phyloP scores from a whole-genome alignment of 441 rosid genomes.

The Jatropha podagrica region DNA sequence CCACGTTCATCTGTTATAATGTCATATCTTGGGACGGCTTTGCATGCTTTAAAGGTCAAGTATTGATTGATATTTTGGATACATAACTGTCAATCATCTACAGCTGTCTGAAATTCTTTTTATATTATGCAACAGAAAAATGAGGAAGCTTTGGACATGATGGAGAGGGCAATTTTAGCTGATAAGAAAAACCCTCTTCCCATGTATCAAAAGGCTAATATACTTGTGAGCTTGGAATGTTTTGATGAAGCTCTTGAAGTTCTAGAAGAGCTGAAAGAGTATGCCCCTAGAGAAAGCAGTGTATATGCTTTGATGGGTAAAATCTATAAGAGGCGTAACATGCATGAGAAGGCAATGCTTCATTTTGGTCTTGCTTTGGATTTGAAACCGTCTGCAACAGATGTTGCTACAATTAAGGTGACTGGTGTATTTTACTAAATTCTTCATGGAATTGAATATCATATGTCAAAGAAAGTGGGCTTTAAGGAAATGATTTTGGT shows the following conservation, averaged over 20 bases:
- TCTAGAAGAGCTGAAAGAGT: conserved; percentile 93
- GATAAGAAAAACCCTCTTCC: conserved; percentile 97
- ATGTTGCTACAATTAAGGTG: conserved; percentile 92
- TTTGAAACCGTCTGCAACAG: conserved; percentile 93
- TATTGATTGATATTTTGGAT: conserved; percentile 4
- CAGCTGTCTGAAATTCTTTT: conserved; percentile 11
- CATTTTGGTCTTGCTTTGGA: conserved; percentile 96
- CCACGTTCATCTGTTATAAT: conserved; percentile 89
- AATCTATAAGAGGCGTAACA: conserved; percentile 67
- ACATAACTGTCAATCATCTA: background rate
- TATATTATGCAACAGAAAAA: conserved; percentile 60
- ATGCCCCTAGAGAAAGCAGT: conserved; percentile 90
- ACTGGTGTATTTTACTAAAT: conserved; percentile 5
- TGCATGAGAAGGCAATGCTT: conserved; percentile 91
- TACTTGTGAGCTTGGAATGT: conserved; percentile 74
- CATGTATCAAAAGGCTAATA: conserved; percentile 96
- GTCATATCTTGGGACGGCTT: conserved; percentile 91
- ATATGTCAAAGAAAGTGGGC: background rate
- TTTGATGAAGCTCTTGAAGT: conserved; percentile 86
- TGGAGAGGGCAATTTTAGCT: conserved; percentile 88
- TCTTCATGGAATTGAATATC: background rate
- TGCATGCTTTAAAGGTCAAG: conserved; percentile 78
- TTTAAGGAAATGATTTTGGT: background rate
- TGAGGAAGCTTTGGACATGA: conserved; percentile 84
- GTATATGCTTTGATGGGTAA: conserved; percentile 97